phyloP scores from a whole-genome alignment of 2,329 filamentous ascomycete genomes.

The Aspergillus arachidicola region DNA sequence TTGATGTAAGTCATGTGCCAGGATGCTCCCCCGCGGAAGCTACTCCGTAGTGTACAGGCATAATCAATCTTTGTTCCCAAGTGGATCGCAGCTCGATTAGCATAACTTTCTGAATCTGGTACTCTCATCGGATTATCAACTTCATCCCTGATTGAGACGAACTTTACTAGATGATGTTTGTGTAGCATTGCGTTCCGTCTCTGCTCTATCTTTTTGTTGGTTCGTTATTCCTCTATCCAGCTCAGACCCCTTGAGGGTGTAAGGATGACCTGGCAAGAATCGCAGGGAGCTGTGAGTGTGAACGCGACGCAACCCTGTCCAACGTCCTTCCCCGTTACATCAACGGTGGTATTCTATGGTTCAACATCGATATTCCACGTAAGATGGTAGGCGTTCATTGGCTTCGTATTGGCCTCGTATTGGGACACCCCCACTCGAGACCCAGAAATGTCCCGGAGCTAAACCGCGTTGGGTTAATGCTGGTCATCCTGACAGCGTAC shows the following conservation, averaged over 20 bases:
- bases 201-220: too few species aligned
- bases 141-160: neutral
- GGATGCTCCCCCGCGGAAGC: neutral
- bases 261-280: neutral
- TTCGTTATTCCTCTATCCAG: neutral
- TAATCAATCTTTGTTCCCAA: neutral
- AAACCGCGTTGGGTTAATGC: neutral
- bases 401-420: neutral
- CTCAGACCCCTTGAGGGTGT: neutral
- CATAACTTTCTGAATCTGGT: too few species aligned
- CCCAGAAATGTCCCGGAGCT: neutral
- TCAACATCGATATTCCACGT: neutral
- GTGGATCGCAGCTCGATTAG: neutral
- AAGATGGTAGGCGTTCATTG: neutral
- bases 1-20: neutral
- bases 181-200: neutral
- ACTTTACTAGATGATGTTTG: neutral
- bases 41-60: neutral
- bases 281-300: neutral
- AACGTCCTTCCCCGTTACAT: neutral
- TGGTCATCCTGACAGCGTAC: neutral
- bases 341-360: neutral
- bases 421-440: neutral
- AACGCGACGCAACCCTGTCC: neutral
- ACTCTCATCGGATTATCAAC: neutral